These are phyloP conservation scores for Fraxinus latifolia DNA, from an alignment of 305 asterid genomes.

Conservation along the genomic window DNA sequence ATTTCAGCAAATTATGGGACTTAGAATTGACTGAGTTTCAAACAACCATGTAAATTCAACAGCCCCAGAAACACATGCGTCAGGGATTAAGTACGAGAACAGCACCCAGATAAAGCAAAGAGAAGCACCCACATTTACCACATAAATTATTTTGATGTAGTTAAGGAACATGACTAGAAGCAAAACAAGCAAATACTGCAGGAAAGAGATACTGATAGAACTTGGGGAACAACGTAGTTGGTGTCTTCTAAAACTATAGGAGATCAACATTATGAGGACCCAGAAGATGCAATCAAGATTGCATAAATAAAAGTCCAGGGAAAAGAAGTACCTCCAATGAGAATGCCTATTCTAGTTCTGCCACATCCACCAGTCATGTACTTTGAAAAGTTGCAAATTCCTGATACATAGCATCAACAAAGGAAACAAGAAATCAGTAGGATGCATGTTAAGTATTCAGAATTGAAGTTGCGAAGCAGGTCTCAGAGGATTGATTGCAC, in stretches of 20 bases:
- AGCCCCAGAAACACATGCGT: not conserved
- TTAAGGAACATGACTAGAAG: not conserved
- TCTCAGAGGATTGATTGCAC: too few relatives aligned
- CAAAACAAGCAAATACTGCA: not conserved
- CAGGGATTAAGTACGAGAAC: not conserved
- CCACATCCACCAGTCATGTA: constrained; percentile 51
- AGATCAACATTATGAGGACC: not conserved
- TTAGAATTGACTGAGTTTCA: not conserved
- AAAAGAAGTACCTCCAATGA: constrained; percentile 58
- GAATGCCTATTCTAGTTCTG: constrained; percentile 45
- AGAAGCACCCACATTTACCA: not conserved
- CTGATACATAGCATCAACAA: constrained; percentile 32
- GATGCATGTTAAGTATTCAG: not conserved
- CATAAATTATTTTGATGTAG: not conserved
- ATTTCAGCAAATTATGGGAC: not conserved
- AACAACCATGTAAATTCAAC: not conserved
- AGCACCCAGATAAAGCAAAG: not conserved
- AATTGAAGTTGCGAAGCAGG: too few relatives aligned
- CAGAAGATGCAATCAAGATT: not conserved
- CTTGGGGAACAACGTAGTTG: not conserved
- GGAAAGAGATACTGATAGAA: not conserved
- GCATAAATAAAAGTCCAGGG: not conserved
- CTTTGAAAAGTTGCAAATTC: constrained; percentile 31
- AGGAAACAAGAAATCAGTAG: constrained; percentile 1
- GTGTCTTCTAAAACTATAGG: not conserved